A percentile compares a stretch with the other conserved stretches of the same genome.
phyloP scores from a whole-genome alignment of 805 yeast genomes.

The Tetrapisispora fleetii region DNA sequence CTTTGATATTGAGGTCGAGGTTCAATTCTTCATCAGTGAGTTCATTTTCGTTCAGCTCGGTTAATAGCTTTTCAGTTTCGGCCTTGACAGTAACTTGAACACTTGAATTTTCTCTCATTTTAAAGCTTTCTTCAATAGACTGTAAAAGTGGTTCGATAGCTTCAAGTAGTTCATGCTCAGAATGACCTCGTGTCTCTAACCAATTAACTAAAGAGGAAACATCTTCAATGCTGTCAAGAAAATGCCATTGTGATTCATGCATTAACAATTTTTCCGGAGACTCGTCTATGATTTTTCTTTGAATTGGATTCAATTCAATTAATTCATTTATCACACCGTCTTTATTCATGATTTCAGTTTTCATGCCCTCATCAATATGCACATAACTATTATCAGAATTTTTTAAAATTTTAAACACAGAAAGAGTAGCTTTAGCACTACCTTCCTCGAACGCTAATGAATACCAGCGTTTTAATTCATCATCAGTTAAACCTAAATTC shows the following conservation, averaged over 20 bases:
- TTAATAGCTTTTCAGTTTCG: constrained; percentile 34
- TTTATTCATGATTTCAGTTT: constrained; percentile 14
- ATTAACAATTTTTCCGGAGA: constrained; percentile 44
- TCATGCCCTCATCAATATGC: constrained; percentile 8
- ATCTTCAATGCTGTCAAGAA: constrained; percentile 50
- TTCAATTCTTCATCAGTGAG: constrained; percentile 27
- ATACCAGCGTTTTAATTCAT: constrained; percentile 24
- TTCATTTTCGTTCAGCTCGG: constrained; percentile 32
- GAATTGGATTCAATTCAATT: constrained; percentile 26
- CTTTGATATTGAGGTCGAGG: constrained; percentile 4
- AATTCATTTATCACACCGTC: constrained; percentile 12
- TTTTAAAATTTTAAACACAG: constrained; percentile 15
- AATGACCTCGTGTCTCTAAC: constrained; percentile 64
- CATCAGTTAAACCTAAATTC: constrained; percentile 26
- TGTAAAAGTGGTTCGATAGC: constrained; percentile 35
- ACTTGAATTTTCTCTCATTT: constrained; percentile 47
- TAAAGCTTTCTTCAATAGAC: constrained; percentile 34
- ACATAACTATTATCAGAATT: constrained; percentile 14
- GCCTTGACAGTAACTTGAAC: constrained; percentile 35
- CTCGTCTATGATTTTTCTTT: constrained; percentile 63
- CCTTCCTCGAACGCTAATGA: constrained; percentile 13
- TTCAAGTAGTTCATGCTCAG: constrained; percentile 58
- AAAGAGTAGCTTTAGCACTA: constrained; percentile 17
- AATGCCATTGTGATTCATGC: constrained; percentile 54
- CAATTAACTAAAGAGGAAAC: constrained; percentile 48